These are phyloP conservation scores for Claviceps purpurea DNA, from an alignment of 2,329 filamentous ascomycete genomes.

Conservation along the genomic window DNA sequence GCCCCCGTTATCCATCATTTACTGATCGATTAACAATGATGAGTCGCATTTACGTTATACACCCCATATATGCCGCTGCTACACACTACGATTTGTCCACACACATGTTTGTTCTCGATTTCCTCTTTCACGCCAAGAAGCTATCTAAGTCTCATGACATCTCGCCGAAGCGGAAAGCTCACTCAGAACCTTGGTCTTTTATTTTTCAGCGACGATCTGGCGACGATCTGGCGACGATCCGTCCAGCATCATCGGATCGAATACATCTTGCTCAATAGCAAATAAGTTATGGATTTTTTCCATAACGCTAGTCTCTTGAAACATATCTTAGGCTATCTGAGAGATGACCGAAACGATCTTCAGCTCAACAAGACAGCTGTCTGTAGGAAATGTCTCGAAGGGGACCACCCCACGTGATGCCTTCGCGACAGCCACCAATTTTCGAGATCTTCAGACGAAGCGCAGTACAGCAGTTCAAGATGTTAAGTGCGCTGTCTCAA, in stretches of 20 bases:
- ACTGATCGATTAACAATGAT: background rate
- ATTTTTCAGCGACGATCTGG: background rate
- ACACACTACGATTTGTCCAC: background rate
- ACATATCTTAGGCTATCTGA: background rate
- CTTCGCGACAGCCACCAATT: background rate
- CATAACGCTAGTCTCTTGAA: background rate
- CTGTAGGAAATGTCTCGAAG: background rate
- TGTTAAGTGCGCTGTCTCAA: background rate
- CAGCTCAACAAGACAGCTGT: background rate
- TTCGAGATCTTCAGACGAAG: background rate
- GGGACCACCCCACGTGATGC: background rate
- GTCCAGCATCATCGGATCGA: background rate
- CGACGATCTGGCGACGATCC: background rate
- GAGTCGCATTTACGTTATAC: background rate
- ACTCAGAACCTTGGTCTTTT: background rate
- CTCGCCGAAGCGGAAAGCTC: background rate
- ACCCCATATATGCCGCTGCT: background rate
- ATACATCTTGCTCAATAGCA: background rate
- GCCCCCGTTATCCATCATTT: background rate
- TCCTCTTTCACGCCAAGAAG: background rate
- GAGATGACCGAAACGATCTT: background rate
- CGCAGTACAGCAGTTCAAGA: background rate
- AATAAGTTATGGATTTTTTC: background rate
- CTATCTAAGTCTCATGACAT: background rate
- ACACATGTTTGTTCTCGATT: no score